These are phyloP conservation scores for Didymella arachidicola DNA, from an alignment of 2,329 filamentous ascomycete species.

Conservation along the genomic window DNA sequence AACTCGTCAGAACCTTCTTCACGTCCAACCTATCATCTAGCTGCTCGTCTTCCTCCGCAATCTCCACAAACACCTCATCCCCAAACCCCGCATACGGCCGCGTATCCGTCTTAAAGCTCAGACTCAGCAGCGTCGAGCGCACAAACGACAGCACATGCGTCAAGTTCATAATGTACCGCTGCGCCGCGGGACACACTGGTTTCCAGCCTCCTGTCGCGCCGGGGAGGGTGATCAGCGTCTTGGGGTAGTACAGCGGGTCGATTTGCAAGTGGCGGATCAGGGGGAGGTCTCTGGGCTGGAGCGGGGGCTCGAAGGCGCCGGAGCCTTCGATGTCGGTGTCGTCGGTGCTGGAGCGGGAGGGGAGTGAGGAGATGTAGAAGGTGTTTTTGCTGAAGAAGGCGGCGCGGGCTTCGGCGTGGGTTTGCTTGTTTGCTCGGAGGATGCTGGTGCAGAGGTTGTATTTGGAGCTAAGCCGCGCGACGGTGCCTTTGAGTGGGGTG, in stretches of 20 bases:
- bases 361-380: slow-evolving; percentile 41
- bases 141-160: slow-evolving; percentile 25
- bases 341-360: background rate
- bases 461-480: slow-evolving; percentile 29
- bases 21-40: slow-evolving; percentile 24
- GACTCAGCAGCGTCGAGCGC: slow-evolving; percentile 16
- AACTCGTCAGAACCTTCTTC: slow-evolving; percentile 32
- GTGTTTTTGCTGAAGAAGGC: slow-evolving; percentile 54
- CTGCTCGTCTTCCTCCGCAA: background rate
- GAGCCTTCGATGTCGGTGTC: slow-evolving; percentile 18
- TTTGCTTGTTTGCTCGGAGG: slow-evolving; percentile 49
- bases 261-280: slow-evolving; percentile 38
- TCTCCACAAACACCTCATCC: slow-evolving; percentile 4
- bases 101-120: slow-evolving; percentile 28
- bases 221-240: slow-evolving; percentile 1
- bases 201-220: slow-evolving; percentile 21
- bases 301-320: slow-evolving; percentile 39
- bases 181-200: slow-evolving; percentile 26
- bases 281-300: slow-evolving; percentile 30
- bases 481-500: slow-evolving; percentile 31
- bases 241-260: slow-evolving; percentile 40
- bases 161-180: slow-evolving; percentile 35
- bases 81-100: slow-evolving; percentile 21
- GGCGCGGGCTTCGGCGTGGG: slow-evolving; percentile 52
- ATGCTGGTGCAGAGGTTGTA: slow-evolving; percentile 49